Base-by-base conservation (phyloP, 257 asterid species). In the Solanum bukasovii region DNA sequence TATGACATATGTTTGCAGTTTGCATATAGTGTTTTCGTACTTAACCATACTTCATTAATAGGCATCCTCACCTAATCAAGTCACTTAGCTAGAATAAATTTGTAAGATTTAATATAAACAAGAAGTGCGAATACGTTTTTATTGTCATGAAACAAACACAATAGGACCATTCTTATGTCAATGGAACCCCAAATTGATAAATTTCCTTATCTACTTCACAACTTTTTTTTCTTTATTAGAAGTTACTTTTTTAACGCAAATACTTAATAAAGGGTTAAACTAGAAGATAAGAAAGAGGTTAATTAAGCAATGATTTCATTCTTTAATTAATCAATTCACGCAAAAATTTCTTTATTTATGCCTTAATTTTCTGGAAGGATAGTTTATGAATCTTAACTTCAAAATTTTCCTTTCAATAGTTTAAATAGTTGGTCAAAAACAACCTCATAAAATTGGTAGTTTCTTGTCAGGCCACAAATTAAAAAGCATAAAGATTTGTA, bases 121-220 rank as follows among this genome's bases (percentile, higher is more conserved):
- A 0, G 5, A 3, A 0, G 0, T 3, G 37, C 10, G 0, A 68
- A 1, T 13, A 68, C 0, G 0, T 12, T 25, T 68, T 33, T 2
- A 31, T 14, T 1, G 13, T 14, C 0, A 71, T 4, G 2, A 18
- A 2, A 33, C 0, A 33, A 14, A 16, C 23, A 0, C 77, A 70
- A 70, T 29, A 29, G 18, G 77, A 29, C 3, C 77, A 29, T 31
- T 71, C 6, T 71, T 1, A 31, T 31, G 77, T 71, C 81, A 72
- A 0, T 20, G 1, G 9, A 56, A 56, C 65, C 81, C 13, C 14
- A 72, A 33, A 72, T 72, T 4, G 27, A 8, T 35, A 74, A 35
- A 74, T 5, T 21, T 21, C 13, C 82, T 35, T 2, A 4, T 74
- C 52, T 35, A 73, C 2, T 74, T 35, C 18, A 21, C 3, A 74